Evolutionary conservation across 2,329 filamentous ascomycete genomes (phyloP).

Genomic region (Curvularia lunata): DNA sequence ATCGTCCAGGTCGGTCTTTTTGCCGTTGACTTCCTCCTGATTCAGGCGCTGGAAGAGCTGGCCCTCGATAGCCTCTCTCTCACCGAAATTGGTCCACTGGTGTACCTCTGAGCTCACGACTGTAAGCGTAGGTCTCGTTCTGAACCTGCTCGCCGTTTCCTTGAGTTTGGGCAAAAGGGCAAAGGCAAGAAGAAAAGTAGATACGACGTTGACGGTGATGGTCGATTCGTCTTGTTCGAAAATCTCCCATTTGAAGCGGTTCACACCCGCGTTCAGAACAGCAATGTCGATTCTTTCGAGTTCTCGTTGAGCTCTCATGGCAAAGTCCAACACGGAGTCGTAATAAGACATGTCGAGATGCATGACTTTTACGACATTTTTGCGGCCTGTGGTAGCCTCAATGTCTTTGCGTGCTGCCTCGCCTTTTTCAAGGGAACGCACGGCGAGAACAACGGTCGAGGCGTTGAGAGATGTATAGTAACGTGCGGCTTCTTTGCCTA

Average conservation of each 20-base stretch:
- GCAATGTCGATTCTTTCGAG: constrained; percentile 47
- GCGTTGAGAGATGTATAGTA: constrained; percentile 53
- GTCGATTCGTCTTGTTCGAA: constrained; percentile 41
- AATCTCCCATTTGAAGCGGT: constrained; percentile 30
- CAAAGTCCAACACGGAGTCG: constrained; percentile 47
- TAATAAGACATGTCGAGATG: constrained; percentile 53
- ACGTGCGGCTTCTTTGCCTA: constrained; percentile 55
- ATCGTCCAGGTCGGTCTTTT: constrained; percentile 19
- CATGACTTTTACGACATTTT: constrained; percentile 54
- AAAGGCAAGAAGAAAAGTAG: constrained; percentile 47
- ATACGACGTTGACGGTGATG: constrained; percentile 51
- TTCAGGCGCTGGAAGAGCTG: constrained; percentile 37
- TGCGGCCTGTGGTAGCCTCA: constrained; percentile 37
- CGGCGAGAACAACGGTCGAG: constrained; percentile 54
- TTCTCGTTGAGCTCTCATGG: constrained; percentile 25
- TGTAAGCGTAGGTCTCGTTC: constrained; percentile 36
- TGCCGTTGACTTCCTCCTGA: constrained; percentile 21
- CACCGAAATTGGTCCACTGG: constrained; percentile 31
- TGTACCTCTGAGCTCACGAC: constrained; percentile 46
- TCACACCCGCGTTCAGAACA: constrained; percentile 51
- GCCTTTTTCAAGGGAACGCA: constrained; percentile 53
- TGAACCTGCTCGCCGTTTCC: constrained; percentile 30
- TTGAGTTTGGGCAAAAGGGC: constrained; percentile 37
- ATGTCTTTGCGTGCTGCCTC: constrained; percentile 53
- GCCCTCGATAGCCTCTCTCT: constrained; percentile 32